Percentiles rank a stretch among this genome's conserved stretches.
Evolutionary conservation across 768 basidiomycete genomes (phyloP).

Genomic region (Leccinum disarticulatum): DNA sequence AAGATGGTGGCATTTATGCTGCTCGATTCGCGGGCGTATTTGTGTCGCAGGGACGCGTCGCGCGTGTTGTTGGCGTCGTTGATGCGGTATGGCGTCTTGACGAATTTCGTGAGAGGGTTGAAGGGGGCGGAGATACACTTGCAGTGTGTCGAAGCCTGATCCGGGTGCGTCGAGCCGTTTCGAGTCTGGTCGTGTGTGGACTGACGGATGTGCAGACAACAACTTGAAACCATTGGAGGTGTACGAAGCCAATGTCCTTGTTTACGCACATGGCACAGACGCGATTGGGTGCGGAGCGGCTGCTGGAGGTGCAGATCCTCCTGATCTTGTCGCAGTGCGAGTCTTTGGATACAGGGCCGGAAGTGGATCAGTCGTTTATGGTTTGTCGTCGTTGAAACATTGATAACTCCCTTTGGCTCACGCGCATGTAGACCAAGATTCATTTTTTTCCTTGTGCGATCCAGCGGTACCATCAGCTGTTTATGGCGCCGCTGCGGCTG

Average conservation of each 20-base stretch:
- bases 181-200: not conserved
- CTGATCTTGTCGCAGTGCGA: conserved; percentile 79
- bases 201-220: conserved; percentile 54
- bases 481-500: conserved; percentile 85
- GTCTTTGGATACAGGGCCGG: conserved; percentile 82
- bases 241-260: conserved; percentile 93
- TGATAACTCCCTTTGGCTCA: not conserved
- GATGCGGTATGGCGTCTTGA: too few relatives aligned
- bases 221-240: conserved; percentile 83
- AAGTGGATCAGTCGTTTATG: conserved; percentile 77
- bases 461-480: conserved; percentile 85
- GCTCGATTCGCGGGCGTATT: too few relatives aligned
- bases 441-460: conserved; percentile 76
- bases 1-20: too few relatives aligned
- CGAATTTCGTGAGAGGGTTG: too few relatives aligned
- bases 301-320: conserved; percentile 77
- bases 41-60: too few relatives aligned
- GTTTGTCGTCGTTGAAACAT: conserved; percentile 16
- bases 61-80: too few relatives aligned
- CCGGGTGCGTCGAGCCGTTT: too few relatives aligned
- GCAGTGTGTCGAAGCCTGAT: too few relatives aligned
- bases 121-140: too few relatives aligned
- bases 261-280: conserved; percentile 84
- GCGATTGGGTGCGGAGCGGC: conserved; percentile 76
- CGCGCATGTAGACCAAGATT: conserved; percentile 60